phyloP scores from a whole-genome alignment of 441 rosid species.

The Aquilaria agallochum region DNA sequence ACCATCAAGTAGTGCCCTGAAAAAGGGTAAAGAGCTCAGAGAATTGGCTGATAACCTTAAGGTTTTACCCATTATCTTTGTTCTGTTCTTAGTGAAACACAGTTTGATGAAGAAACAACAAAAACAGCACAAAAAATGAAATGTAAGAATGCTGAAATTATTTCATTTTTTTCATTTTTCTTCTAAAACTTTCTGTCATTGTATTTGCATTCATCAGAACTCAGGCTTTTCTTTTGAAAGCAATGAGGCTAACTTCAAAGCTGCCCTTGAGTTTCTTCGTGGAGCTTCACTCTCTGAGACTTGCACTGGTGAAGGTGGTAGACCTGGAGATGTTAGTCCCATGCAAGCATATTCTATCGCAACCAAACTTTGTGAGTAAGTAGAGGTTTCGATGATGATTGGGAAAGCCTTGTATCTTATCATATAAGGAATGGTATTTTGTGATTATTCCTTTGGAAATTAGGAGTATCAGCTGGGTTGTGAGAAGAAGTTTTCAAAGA shows the following conservation, averaged over 20 bases:
- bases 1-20: conserved; percentile 35
- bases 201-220: conserved; percentile 31
- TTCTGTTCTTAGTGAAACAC: too few relatives aligned
- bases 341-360: conserved; percentile 51
- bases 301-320: conserved; percentile 36
- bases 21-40: conserved; percentile 53
- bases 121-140: too few relatives aligned
- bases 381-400: conserved; percentile 18
- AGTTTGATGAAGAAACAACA: too few relatives aligned
- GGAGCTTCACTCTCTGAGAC: conserved; percentile 67
- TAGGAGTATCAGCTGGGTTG: neutral
- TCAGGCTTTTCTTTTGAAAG: conserved; percentile 51
- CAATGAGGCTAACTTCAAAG: conserved; percentile 57
- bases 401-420: conserved; percentile 8
- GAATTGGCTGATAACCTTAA: conserved; percentile 54
- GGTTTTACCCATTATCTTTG: conserved; percentile 29
- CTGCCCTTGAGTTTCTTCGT: conserved; percentile 63
- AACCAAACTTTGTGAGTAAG: conserved; percentile 74
- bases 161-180: conserved; percentile 4
- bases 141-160: too few relatives aligned
- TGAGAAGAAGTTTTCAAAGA: neutral
- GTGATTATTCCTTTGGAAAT: neutral
- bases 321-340: conserved; percentile 42
- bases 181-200: conserved; percentile 20
- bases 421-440: neutral